Conservation (phyloP, 1,284 basidiomycete species). For the Leccinum griseonigrum region DNA sequence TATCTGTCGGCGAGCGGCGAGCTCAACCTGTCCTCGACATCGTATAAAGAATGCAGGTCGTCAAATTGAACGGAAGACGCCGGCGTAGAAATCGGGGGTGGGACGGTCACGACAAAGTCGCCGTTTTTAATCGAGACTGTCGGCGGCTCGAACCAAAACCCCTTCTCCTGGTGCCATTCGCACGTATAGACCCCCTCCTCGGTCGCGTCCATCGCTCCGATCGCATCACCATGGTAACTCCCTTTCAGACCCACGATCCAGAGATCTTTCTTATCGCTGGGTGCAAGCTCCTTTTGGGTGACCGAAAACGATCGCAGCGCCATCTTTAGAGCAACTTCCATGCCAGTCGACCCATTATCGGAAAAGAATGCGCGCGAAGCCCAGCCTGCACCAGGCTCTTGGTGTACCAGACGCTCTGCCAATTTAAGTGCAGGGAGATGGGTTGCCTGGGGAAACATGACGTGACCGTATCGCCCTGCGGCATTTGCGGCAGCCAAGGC, state of each 20-base stretch:
- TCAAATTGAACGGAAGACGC: conserved; percentile 28
- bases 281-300: conserved; percentile 36
- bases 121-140: conserved; percentile 70
- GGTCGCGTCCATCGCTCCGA: conserved; percentile 96
- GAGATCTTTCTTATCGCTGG: conserved; percentile 52
- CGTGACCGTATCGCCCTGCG: conserved; percentile 93
- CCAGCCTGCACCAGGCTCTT: conserved; percentile 85
- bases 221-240: conserved; percentile 98
- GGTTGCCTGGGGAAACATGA: conserved; percentile 90
- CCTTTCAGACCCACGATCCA: conserved; percentile 89
- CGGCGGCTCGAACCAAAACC: conserved; percentile 93
- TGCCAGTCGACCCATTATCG: conserved; percentile 93
- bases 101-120: conserved; percentile 57
- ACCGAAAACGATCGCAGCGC: conserved; percentile 74
- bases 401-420: conserved; percentile 65
- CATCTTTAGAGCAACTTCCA: conserved; percentile 98
- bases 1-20: conserved; percentile 69
- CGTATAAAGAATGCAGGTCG: conserved; percentile 68
- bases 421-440: conserved; percentile 84
- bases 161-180: conserved; percentile 94
- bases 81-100: conserved; percentile 44
- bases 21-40: conserved; percentile 62
- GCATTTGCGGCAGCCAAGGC: conserved; percentile 87
- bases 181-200: conserved; percentile 92
- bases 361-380: conserved; percentile 90